phyloP scores from a whole-genome alignment of 306 rosid species.

The Hylodesmum podocarpum region DNA sequence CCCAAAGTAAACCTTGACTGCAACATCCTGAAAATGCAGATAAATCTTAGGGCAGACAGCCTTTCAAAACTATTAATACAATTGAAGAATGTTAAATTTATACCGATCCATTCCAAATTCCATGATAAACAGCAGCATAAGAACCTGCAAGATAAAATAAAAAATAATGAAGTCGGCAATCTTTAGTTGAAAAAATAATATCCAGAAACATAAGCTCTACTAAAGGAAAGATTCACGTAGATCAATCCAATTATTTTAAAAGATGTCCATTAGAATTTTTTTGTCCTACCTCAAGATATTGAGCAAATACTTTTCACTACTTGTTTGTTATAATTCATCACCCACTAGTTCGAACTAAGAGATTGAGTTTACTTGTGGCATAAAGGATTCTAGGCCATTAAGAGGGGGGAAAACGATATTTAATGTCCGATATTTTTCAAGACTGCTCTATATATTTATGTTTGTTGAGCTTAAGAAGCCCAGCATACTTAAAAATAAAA shows the following conservation, averaged over 20 bases:
- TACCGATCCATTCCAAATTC: conserved; percentile 87
- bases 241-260: conserved; percentile 15
- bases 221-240: neutral
- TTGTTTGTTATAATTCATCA: neutral
- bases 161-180: neutral
- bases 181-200: neutral
- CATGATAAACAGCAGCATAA: conserved; percentile 66
- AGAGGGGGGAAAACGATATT: neutral
- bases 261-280: neutral
- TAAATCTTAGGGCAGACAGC: conserved; percentile 13
- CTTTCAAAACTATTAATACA: neutral
- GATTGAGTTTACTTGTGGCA: neutral
- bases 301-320: conserved; percentile 15
- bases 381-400: neutral
- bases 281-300: conserved; percentile 7
- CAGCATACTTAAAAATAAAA: neutral
- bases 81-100: conserved; percentile 18
- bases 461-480: conserved; percentile 2
- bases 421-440: neutral
- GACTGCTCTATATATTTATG: neutral
- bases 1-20: conserved; percentile 61
- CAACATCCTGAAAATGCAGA: conserved; percentile 59
- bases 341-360: neutral
- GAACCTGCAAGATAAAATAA: conserved; percentile 51
- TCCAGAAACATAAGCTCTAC: neutral